Conservation (phyloP, 2,329 filamentous ascomycete genomes). For the Exophiala alcalophila region DNA sequence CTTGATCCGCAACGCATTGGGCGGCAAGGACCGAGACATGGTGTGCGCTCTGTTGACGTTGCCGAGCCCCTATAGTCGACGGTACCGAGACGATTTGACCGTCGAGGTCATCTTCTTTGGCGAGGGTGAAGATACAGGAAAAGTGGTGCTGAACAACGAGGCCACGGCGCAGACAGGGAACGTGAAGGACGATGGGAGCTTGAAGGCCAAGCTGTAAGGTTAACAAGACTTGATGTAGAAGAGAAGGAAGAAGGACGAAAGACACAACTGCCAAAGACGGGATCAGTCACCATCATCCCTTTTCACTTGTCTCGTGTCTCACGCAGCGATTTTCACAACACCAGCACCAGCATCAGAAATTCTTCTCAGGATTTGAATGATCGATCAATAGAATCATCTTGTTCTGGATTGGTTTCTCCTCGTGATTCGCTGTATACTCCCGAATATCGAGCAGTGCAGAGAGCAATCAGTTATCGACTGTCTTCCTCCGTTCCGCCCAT, state of each 20-base stretch:
- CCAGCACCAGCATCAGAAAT: no score
- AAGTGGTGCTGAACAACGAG: slow-evolving; percentile 79
- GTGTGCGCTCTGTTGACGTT: slow-evolving; percentile 87
- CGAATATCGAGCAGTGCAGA: no score
- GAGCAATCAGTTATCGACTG: no score
- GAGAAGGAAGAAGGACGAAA: not conserved
- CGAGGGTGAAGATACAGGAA: slow-evolving; percentile 69
- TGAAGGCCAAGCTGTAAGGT: slow-evolving; percentile 49
- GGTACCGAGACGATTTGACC: slow-evolving; percentile 92
- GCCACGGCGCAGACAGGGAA: slow-evolving; percentile 64
- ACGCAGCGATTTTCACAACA: not conserved
- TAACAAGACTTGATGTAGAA: not conserved
- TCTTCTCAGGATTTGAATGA: no score
- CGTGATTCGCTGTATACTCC: no score
- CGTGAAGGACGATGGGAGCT: slow-evolving; percentile 17
- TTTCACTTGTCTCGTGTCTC: no score
- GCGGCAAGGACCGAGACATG: slow-evolving; percentile 90
- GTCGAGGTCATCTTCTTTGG: slow-evolving; percentile 99
- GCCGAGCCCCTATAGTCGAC: slow-evolving; percentile 82
- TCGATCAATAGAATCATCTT: no score
- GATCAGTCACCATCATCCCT: no score
- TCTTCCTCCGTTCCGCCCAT: no score
- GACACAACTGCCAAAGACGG: no score
- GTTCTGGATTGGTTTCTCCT: no score
- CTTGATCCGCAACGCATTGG: slow-evolving; percentile 89